A percentile compares a stretch with the other conserved stretches of the same genome.
phyloP scores from a whole-genome alignment of 2,329 filamentous ascomycete species.

The Pestalotiopsis sp. region DNA sequence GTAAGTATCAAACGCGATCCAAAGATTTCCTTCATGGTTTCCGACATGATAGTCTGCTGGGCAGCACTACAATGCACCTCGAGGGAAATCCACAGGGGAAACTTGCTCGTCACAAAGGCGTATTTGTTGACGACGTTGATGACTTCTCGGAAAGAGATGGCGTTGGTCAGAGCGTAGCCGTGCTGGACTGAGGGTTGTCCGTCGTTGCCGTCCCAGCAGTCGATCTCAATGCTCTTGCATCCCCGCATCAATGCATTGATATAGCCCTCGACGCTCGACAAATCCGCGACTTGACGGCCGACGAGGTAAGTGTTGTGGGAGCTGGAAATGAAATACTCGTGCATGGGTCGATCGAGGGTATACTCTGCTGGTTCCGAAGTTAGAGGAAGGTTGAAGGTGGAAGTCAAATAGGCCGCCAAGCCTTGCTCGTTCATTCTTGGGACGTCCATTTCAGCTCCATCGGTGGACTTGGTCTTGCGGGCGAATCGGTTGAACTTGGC shows the following conservation, averaged over 20 bases:
- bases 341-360: slow-evolving; percentile 79
- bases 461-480: slow-evolving; percentile 54
- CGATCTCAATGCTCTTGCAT: slow-evolving; percentile 94
- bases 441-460: slow-evolving; percentile 47
- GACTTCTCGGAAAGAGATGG: slow-evolving; percentile 87
- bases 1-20: slow-evolving; percentile 77
- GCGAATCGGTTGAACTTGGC: slow-evolving; percentile 71
- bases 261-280: slow-evolving; percentile 94
- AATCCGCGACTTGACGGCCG: slow-evolving; percentile 85
- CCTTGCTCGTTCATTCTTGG: slow-evolving; percentile 75
- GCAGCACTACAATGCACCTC: slow-evolving; percentile 88
- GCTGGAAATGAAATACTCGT: slow-evolving; percentile 97
- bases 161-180: slow-evolving; percentile 84
- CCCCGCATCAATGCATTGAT: slow-evolving; percentile 85
- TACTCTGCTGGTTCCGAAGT: slow-evolving; percentile 62
- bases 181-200: slow-evolving; percentile 90
- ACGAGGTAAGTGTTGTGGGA: slow-evolving; percentile 98
- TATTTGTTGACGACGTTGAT: slow-evolving; percentile 94
- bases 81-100: slow-evolving; percentile 90
- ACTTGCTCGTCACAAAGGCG: slow-evolving; percentile 84
- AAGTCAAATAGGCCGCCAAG: slow-evolving; percentile 78
- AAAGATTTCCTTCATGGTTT: slow-evolving; percentile 85
- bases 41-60: slow-evolving; percentile 87
- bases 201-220: slow-evolving; percentile 94
- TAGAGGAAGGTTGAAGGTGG: slow-evolving; percentile 71